phyloP scores from a whole-genome alignment of 495 filamentous ascomycete species.

The Podospora didyma region DNA sequence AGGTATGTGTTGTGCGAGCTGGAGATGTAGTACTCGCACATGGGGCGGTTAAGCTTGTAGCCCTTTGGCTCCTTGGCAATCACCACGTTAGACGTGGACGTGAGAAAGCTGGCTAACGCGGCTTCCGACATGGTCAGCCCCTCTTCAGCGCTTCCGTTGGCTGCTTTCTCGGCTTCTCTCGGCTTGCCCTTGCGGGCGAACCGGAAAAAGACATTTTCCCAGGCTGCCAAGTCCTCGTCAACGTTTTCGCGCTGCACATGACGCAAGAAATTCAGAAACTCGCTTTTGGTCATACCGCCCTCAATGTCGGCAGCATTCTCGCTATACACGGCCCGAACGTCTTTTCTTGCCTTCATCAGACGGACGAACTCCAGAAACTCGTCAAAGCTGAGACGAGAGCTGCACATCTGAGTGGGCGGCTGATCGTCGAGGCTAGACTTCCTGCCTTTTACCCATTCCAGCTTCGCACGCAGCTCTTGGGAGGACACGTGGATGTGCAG shows the following conservation, averaged over 20 bases:
- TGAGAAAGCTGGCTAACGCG: slow-evolving; percentile 71
- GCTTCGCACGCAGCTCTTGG: slow-evolving; percentile 68
- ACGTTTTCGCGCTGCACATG: slow-evolving; percentile 73
- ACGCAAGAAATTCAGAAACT: slow-evolving; percentile 74
- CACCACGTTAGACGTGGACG: slow-evolving; percentile 67
- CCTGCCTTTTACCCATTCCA: slow-evolving; percentile 63
- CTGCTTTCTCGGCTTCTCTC: slow-evolving; percentile 41
- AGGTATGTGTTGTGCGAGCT: slow-evolving; percentile 99
- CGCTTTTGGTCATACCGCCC: slow-evolving; percentile 60
- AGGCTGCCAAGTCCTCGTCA: slow-evolving; percentile 57
- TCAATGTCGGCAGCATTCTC: slow-evolving; percentile 45
- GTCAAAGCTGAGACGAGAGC: slow-evolving; percentile 62
- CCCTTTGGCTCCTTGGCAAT: slow-evolving; percentile 53
- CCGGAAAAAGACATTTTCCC: slow-evolving; percentile 71
- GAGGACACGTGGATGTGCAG: slow-evolving; percentile 85
- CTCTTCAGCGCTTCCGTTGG: slow-evolving; percentile 33
- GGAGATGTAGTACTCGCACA: slow-evolving; percentile 98
- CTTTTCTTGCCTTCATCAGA: slow-evolving; percentile 76
- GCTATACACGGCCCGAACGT: slow-evolving; percentile 69
- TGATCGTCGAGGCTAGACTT: slow-evolving; percentile 11
- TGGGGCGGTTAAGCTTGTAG: slow-evolving; percentile 66
- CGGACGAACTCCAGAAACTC: slow-evolving; percentile 81
- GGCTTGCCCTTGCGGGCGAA: slow-evolving; percentile 62
- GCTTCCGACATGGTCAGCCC: slow-evolving; percentile 62
- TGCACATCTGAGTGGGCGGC: slow-evolving; percentile 25